Evolutionary conservation across 1,284 basidiomycete genomes (phyloP).

Genomic region (Rhizopogon parksii): DNA sequence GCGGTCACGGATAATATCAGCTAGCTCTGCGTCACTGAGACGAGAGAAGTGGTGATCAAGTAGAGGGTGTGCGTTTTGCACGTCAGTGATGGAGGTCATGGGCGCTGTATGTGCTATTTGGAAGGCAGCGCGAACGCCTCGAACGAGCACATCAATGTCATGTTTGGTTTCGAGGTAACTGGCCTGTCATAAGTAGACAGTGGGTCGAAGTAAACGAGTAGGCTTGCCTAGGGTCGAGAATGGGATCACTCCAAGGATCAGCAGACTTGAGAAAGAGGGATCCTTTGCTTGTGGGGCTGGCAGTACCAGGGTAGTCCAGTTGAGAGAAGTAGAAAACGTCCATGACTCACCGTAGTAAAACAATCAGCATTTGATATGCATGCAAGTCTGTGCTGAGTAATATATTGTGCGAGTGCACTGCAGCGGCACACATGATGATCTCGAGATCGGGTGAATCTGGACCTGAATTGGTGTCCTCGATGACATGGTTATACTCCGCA

Average conservation of each 20-base stretch:
- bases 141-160: constrained; percentile 49
- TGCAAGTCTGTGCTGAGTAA: constrained; percentile 7
- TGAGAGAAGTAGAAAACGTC: too few relatives aligned
- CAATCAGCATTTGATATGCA: constrained; percentile 16
- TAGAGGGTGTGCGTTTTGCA: constrained; percentile 28
- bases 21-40: constrained; percentile 39
- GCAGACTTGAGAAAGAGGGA: constrained; percentile 34
- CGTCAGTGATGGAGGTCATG: constrained; percentile 41
- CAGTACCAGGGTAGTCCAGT: background rate
- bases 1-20: constrained; percentile 37
- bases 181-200: background rate
- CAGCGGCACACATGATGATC: constrained; percentile 43
- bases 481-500: constrained; percentile 31
- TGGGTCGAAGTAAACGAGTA: background rate
- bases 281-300: constrained; percentile 39
- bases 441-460: constrained; percentile 56
- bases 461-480: constrained; percentile 50
- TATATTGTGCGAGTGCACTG: constrained; percentile 3
- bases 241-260: constrained; percentile 35
- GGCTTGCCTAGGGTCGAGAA: constrained; percentile 38
- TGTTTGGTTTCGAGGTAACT: constrained; percentile 53
- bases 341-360: constrained; percentile 20
- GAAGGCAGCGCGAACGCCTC: constrained; percentile 44
- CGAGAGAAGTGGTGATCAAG: constrained; percentile 38
- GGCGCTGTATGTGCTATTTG: constrained; percentile 47